phyloP scores from a whole-genome alignment of 1,284 basidiomycete genomes.

The Peniophora sp. region DNA sequence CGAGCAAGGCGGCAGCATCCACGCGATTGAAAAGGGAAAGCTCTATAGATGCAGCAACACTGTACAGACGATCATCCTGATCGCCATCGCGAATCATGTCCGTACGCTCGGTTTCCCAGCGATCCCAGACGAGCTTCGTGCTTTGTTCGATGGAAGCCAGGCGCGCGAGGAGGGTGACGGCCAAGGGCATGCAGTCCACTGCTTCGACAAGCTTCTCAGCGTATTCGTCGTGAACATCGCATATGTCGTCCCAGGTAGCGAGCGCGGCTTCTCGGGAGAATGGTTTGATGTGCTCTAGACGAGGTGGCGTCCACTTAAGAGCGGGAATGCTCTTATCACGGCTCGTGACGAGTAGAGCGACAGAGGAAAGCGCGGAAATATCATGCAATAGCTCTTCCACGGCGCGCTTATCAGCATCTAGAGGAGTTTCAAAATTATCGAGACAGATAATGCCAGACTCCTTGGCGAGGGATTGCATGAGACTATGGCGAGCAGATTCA shows the following conservation, averaged over 20 bases:
- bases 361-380: background rate
- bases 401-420: slow-evolving; percentile 9
- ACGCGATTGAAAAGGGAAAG: background rate
- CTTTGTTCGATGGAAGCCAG: background rate
- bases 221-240: background rate
- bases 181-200: slow-evolving; percentile 2
- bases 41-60: background rate
- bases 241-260: background rate
- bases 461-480: slow-evolving; percentile 9
- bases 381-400: background rate
- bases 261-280: background rate
- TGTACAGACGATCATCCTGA: background rate
- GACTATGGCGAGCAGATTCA: background rate
- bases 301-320: background rate
- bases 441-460: slow-evolving; percentile 16
- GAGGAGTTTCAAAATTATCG: slow-evolving; percentile 26
- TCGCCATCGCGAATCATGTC: background rate
- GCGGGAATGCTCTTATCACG: background rate
- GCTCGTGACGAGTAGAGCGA: background rate
- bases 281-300: background rate
- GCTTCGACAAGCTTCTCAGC: background rate
- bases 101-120: background rate
- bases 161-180: background rate
- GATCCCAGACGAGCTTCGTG: background rate
- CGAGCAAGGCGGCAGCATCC: background rate